Evolutionary conservation across 1,284 basidiomycete species (phyloP), one percentile per base, ranked within the genome.

Genomic region (Porodaedalea pini): DNA sequence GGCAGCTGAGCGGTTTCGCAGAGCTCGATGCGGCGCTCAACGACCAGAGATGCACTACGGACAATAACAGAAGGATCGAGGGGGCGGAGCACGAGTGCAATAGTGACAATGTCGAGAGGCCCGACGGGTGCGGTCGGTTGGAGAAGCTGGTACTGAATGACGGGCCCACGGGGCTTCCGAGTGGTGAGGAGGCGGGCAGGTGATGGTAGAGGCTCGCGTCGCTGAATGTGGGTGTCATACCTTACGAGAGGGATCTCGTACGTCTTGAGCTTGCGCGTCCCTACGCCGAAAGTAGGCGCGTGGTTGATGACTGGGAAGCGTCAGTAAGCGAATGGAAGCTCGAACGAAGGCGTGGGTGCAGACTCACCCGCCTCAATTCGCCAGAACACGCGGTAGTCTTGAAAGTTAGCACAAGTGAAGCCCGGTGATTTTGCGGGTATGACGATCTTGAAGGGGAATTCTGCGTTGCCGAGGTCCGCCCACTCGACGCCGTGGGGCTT

Each of bases 301-400:
- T 91, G 88, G 60, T 80, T 78, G 40, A 90, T 77, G 54, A 83
- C 86, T 89, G 57, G 44, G 43, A 57, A 39, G 54, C 23, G 34
- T 57, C 45, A 57, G 53, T 51, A 5, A 39, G 31, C 49, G 23
- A 37, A 51, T 27, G 37, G 13, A 51, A 36, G 32, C 32, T 25
- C 19, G 54, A 43, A 50, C 57, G 44, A 57, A 48, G 43, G 58
- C 64, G 61, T 56, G 39, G 56, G 27, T 56, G 59, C 51, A 48
- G 17, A 77, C 86, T 65, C 63, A 86, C 90, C 79, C 61, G 88
- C 90, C 74, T 93, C 90, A 58, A 93, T 74, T 54, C 87, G 78
- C 90, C 90, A 93, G 67, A 82, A 82, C 66, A 87, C 83, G 44
- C 85, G 78, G 69, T 90, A 92, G 66, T 86, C 86, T 63, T 87